These are phyloP conservation scores for Boletales sp. DNA, from an alignment of 768 basidiomycete genomes.

Conservation along the genomic window DNA sequence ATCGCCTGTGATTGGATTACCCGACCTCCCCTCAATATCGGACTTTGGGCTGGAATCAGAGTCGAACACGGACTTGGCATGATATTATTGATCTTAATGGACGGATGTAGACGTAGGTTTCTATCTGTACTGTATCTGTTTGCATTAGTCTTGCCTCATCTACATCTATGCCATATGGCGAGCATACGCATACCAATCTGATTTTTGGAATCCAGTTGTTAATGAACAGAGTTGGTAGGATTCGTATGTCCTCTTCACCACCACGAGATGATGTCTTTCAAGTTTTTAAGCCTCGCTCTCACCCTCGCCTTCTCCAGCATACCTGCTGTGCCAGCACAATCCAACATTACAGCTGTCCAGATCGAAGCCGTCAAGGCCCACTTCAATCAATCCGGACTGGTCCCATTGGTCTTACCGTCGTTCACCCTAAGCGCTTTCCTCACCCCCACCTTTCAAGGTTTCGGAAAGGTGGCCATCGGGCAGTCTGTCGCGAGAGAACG, in stretches of 20 bases:
- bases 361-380: conserved; percentile 66
- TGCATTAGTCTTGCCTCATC: conserved; percentile 23
- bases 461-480: conserved; percentile 53
- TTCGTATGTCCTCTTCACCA: not conserved
- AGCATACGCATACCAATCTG: conserved; percentile 18
- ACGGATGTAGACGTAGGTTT: conserved; percentile 17
- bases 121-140: conserved; percentile 34
- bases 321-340: conserved; percentile 45
- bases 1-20: conserved; percentile 23
- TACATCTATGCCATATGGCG: conserved; percentile 3
- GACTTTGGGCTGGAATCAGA: conserved; percentile 28
- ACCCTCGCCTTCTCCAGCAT: conserved; percentile 35
- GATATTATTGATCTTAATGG: conserved; percentile 23
- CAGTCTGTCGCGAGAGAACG: conserved; percentile 54
- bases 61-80: conserved; percentile 21
- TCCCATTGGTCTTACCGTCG: conserved; percentile 56
- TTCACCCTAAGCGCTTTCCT: conserved; percentile 64
- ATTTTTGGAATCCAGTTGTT: conserved; percentile 13
- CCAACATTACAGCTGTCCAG: conserved; percentile 38
- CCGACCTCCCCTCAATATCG: conserved; percentile 25
- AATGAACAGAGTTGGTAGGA: not conserved
- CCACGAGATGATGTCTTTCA: conserved; percentile 15
- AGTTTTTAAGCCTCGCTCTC: conserved; percentile 8
- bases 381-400: conserved; percentile 56
- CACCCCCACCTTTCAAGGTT: conserved; percentile 45